Evolutionary conservation across 1,284 basidiomycete genomes (phyloP).

Genomic region (Sporisorium reilianum): DNA sequence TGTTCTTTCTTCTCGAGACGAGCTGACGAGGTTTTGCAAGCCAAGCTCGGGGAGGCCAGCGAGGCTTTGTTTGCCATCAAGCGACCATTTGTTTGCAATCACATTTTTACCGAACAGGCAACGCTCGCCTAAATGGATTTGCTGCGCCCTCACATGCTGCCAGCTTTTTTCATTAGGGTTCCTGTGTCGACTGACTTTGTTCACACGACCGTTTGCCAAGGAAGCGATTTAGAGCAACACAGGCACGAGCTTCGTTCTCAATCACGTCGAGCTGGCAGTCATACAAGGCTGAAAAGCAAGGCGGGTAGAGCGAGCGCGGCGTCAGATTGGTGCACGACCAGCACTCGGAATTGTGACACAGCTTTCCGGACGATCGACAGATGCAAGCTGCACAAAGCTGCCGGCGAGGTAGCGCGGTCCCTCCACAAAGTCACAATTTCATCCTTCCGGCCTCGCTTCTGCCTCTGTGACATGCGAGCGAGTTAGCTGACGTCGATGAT

Average conservation of each 20-base stretch:
- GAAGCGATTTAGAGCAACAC: not conserved
- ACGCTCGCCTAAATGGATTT: not conserved
- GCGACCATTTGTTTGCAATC: conserved; percentile 2
- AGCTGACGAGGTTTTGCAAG: too few relatives aligned
- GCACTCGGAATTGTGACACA: too few relatives aligned
- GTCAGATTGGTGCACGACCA: not conserved
- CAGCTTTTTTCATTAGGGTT: not conserved
- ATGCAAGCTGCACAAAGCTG: conserved; percentile 10
- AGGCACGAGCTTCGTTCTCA: not conserved
- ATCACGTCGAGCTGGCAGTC: too few relatives aligned
- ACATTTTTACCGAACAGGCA: conserved; percentile 1
- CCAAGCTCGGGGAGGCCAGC: too few relatives aligned
- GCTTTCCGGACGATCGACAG: conserved; percentile 11
- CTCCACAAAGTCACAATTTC: conserved; percentile 7
- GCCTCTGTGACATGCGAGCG: not conserved
- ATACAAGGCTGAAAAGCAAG: too few relatives aligned
- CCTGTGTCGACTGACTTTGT: not conserved
- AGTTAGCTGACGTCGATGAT: too few relatives aligned
- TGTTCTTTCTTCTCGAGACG: not conserved
- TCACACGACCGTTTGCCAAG: not conserved
- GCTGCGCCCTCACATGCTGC: not conserved
- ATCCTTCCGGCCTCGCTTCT: not conserved
- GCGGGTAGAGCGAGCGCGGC: not conserved
- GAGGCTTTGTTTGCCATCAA: not conserved
- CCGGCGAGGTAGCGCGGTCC: not conserved